Conservation (phyloP, 164 flowering plant genomes). For the Liquidambar formosana region DNA sequence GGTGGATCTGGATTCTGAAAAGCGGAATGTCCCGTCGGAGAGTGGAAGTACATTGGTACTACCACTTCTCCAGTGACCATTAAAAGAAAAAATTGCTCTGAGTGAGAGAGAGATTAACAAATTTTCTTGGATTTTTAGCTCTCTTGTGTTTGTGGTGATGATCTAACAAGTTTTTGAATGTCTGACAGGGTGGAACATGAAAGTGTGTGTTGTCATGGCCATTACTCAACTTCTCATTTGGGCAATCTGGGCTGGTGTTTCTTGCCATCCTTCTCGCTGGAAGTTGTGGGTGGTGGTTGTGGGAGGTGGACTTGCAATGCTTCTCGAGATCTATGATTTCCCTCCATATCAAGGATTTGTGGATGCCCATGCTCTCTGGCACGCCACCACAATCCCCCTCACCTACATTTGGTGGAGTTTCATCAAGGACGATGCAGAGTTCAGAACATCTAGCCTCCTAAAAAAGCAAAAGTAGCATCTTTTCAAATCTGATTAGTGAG, state of each 20-base stretch:
- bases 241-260: conserved; percentile 75
- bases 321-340: conserved; percentile 71
- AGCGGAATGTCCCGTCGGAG: too few relatives aligned
- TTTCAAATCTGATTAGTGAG: not conserved
- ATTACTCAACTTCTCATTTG: conserved; percentile 62
- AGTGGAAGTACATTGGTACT: too few relatives aligned
- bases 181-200: conserved; percentile 72
- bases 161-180: not conserved
- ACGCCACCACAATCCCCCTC: conserved; percentile 68
- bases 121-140: not conserved
- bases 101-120: too few relatives aligned
- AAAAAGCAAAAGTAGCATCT: conserved; percentile 62
- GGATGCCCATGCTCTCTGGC: conserved; percentile 89
- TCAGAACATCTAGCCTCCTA: conserved; percentile 50
- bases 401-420: conserved; percentile 91
- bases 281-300: conserved; percentile 74
- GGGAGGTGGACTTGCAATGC: conserved; percentile 64
- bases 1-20: too few relatives aligned
- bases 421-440: conserved; percentile 75
- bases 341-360: conserved; percentile 74
- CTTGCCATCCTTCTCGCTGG: conserved; percentile 74
- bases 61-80: too few relatives aligned
- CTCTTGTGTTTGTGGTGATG: not conserved
- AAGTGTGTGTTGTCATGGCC: conserved; percentile 64
- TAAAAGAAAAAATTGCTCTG: too few relatives aligned